A percentile compares a stretch with the other conserved stretches of the same genome.
Evolutionary conservation across 2,329 filamentous ascomycete species (phyloP).

Genomic region (Cordyceps fumosorosea): DNA sequence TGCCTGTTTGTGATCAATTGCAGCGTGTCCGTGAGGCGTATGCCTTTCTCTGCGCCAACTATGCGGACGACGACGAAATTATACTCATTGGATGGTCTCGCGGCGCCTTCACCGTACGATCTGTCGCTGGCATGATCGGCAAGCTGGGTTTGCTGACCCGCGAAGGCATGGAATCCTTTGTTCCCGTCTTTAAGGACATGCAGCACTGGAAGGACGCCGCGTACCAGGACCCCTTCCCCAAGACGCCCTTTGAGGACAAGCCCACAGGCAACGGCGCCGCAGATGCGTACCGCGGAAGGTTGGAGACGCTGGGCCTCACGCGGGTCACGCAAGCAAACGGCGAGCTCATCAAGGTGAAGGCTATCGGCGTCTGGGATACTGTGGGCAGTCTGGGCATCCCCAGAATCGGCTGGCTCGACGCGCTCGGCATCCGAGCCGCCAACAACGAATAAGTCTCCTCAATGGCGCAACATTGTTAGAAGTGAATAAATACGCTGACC

Average conservation of each 20-base stretch:
- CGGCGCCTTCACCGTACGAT: conserved; percentile 53
- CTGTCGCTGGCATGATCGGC: conserved; percentile 46
- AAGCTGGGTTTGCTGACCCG: conserved; percentile 46
- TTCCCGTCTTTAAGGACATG: conserved; percentile 51
- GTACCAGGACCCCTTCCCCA: conserved; percentile 42
- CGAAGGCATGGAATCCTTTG: conserved; percentile 47
- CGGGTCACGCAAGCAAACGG: conserved; percentile 32
- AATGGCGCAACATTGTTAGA: background rate
- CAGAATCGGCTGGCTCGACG: conserved; percentile 37
- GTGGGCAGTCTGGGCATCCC: conserved; percentile 40
- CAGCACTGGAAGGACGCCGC: conserved; percentile 42
- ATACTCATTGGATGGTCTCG: conserved; percentile 51
- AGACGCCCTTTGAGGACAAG: conserved; percentile 41
- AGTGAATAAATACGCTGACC: conserved; percentile 24
- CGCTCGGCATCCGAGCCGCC: conserved; percentile 37
- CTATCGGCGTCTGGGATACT: conserved; percentile 42
- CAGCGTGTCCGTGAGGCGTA: conserved; percentile 55
- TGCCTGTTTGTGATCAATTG: background rate
- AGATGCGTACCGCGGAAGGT: conserved; percentile 35
- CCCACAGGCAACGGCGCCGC: conserved; percentile 38
- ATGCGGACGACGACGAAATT: conserved; percentile 51
- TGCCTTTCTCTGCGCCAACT: conserved; percentile 56
- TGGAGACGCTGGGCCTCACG: conserved; percentile 38
- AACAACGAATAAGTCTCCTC: conserved; percentile 40
- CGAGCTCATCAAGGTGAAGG: conserved; percentile 38